Conservation (phyloP, 495 filamentous ascomycete genomes). For the Xylaria longipes region DNA sequence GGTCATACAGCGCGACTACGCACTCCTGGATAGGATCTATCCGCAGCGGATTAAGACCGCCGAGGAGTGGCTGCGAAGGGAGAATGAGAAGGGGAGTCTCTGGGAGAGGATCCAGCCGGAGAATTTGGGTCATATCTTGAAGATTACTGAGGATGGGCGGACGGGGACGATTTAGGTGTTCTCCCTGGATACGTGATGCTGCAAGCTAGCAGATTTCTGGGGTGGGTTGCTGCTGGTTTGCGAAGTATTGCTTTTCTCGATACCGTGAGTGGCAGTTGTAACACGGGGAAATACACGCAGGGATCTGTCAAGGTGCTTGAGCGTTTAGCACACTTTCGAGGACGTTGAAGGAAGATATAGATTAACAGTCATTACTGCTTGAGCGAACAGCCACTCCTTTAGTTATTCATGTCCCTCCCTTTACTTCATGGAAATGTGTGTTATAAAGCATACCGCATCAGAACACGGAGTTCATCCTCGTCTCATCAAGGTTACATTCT, state of each 20-base stretch:
- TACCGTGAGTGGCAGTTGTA: no score
- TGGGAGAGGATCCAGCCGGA: conserved; percentile 46
- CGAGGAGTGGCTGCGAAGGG: conserved; percentile 56
- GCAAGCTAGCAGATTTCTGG: not conserved
- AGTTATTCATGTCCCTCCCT: no score
- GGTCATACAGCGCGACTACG: conserved; percentile 55
- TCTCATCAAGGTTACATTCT: conserved; percentile 11
- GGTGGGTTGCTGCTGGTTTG: not conserved
- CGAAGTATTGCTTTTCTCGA: not conserved
- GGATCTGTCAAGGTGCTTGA: no score
- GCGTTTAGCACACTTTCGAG: no score
- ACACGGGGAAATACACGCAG: no score
- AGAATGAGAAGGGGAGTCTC: conserved; percentile 47
- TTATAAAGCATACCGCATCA: not conserved
- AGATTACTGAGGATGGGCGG: conserved; percentile 43
- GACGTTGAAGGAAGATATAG: no score
- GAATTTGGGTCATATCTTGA: conserved; percentile 40
- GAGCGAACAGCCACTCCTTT: no score
- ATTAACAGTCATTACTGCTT: no score
- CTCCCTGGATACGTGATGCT: not conserved
- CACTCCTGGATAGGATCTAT: conserved; percentile 58
- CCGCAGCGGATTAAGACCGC: conserved; percentile 55
- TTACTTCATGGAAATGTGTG: no score
- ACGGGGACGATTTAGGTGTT: conserved; percentile 37
- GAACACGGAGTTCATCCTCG: not conserved